Base-by-base conservation (phyloP, 2,329 filamentous ascomycete species). In the Aspergillus sp. region DNA sequence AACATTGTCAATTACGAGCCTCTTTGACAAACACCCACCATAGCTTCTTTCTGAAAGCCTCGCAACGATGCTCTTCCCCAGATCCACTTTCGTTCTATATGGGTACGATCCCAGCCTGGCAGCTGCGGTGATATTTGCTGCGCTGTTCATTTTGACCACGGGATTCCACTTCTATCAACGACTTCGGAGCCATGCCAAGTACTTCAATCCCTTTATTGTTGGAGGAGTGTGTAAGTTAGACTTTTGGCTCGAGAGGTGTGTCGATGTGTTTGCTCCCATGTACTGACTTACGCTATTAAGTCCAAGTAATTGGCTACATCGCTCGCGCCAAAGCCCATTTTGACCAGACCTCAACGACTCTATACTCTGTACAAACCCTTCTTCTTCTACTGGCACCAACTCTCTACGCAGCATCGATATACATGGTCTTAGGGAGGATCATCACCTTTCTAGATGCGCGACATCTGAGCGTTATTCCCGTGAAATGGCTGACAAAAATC, bases 31-130 rank as follows among this genome's bases (percentile, higher is more conserved):
- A 25, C 23, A 25, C 23, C 7, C 23, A 25, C 23, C 6, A 25
- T 25, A 25, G 23, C 23, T 25, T 25, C 23, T 25, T 25, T 6
- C 23, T 25, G 2, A 6, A 25, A 36, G 8, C 5, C 5, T 13
- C 11, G 11, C 11, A 36, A 15, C 32, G 5, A 36, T 36, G 32
- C 11, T 36, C 4, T 13, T 36, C 11, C 21, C 19, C 17, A 3
- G 38, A 19, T 50, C 42, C 21, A 57, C 25, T 11, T 60, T 36
- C 53, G 53, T 58, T 8, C 59, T 66, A 25, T 66, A 67, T 25
- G 56, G 59, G 10, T 75, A 73, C 51, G 63, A 62, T 5, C 72
- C 72, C 13, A 71, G 64, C 8, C 54, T 69, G 0, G 36, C 62
- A 8, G 66, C 64, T 15, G 72, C 73, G 5, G 61, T 69, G 4